Evolutionary conservation across 129 eudicot genomes (phyloP).

Genomic region (Rutidosis leptorrhynchoides): DNA sequence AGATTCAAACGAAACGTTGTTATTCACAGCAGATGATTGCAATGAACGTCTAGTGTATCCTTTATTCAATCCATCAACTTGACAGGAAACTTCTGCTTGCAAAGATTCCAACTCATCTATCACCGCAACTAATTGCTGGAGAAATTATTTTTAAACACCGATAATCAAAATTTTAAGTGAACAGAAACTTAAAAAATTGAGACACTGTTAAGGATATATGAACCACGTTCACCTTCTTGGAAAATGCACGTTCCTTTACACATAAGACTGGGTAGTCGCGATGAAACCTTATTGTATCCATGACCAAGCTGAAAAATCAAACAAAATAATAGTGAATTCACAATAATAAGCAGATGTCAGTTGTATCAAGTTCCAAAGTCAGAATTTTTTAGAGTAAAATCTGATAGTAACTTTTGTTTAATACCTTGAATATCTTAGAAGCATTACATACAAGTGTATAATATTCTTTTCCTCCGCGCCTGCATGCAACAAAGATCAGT

Average conservation of each 20-base stretch:
- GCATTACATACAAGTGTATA: slow-evolving; percentile 82
- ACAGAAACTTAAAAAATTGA: slow-evolving; percentile 5
- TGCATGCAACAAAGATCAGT: slow-evolving; percentile 31
- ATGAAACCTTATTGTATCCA: slow-evolving; percentile 85
- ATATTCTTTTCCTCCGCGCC: slow-evolving; percentile 79
- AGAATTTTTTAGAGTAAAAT: neutral
- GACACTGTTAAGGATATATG: neutral
- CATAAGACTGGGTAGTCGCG: slow-evolving; percentile 69
- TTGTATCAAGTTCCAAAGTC: neutral
- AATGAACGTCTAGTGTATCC: slow-evolving; percentile 30
- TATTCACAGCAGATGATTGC: slow-evolving; percentile 35
- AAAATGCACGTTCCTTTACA: slow-evolving; percentile 50
- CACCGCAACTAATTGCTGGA: slow-evolving; percentile 69
- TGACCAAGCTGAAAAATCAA: slow-evolving; percentile 59
- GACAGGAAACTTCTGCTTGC: slow-evolving; percentile 55
- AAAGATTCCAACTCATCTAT: slow-evolving; percentile 76
- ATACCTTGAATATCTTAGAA: slow-evolving; percentile 92
- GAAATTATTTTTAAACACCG: slow-evolving; percentile 22
- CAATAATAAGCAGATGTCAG: slow-evolving; percentile 21
- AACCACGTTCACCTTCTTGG: slow-evolving; percentile 58
- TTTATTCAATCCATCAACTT: slow-evolving; percentile 48
- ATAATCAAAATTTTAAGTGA: slow-evolving; percentile 16
- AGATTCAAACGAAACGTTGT: slow-evolving; percentile 28
- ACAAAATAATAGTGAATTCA: slow-evolving; percentile 14
- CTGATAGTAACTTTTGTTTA: slow-evolving; percentile 12